Base-by-base conservation (phyloP, 1,139 yeast species). In the Torulaspora globosa region DNA sequence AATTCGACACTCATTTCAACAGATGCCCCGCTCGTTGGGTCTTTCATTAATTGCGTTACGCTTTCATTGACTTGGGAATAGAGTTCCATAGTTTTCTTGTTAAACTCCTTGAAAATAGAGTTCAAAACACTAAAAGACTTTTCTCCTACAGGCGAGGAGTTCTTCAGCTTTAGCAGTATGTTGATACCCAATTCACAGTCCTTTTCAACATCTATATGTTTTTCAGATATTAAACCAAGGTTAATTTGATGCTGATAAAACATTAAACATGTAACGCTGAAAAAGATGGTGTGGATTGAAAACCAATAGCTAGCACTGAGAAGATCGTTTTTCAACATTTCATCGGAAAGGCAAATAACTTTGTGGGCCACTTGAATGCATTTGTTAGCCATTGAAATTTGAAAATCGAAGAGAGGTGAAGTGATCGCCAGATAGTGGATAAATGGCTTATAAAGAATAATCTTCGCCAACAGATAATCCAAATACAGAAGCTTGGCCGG, bases 261-360 rank as follows among this genome's bases (percentile, higher is more conserved):
- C 24, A 85, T 81, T 55, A 88, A 71, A 59, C 94, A 84, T 1
- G 95, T 92, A 52, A 87, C 87, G 10, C 94, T 80, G 65, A 86
- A 87, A 61, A 87, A 88, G 5, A 88, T 82, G 0, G 96, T 85
- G 65, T 88, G 88, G 67, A 85, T 82, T 6, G 94, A 81, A 63
- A 86, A 88, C 95, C 96, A 86, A 64, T 88, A 88, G 2, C 94
- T 85, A 1, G 95, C 95, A 57, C 82, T 81, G 49, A 88, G 70
- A 56, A 85, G 70, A 48, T 81, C 75, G 47, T 79, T 76, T 52
- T 78, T 75, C 50, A 84, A 80, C 84, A 87, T 78, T 55, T 83
- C 86, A 56, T 83, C 79, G 0, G 95, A 88, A 49, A 86, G 67
- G 55, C 80, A 79, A 24, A 88, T 87, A 39, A 86, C 94, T 63